Percentiles rank a stretch among this genome's conserved stretches.
phyloP scores from a whole-genome alignment of 2,329 filamentous ascomycete species.

The Pseudogymnoascus sp. region DNA sequence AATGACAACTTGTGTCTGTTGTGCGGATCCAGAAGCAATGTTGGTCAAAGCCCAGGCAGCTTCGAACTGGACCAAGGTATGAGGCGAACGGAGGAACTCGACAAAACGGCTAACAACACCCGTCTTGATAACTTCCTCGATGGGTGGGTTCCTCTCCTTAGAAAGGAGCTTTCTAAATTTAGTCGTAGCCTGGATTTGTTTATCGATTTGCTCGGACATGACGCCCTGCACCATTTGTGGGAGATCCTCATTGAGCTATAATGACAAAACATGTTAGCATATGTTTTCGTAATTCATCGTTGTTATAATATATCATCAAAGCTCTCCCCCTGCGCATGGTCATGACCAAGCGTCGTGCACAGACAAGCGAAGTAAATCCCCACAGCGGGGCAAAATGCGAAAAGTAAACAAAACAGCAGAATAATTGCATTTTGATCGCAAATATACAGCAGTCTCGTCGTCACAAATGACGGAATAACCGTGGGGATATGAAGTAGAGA shows the following conservation, averaged over 20 bases:
- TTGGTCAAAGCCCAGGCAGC: conserved; percentile 98
- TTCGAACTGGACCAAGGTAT: conserved; percentile 97
- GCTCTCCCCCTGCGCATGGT: background rate
- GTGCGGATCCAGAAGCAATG: conserved; percentile 93
- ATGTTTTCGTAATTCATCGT: conserved; percentile 2
- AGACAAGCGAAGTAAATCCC: conserved; percentile 8
- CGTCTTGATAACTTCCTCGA: conserved; percentile 98
- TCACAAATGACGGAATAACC: background rate
- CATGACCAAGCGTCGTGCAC: background rate
- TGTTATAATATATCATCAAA: conserved; percentile 9
- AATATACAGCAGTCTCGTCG: background rate
- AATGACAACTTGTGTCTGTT: conserved; percentile 97
- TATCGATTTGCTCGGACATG: conserved; percentile 97
- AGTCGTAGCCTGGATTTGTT: conserved; percentile 93
- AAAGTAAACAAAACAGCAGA: conserved; percentile 11
- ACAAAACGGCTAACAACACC: conserved; percentile 96
- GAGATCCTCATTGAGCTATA: conserved; percentile 90
- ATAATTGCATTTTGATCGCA: background rate
- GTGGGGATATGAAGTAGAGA: background rate
- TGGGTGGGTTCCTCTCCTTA: conserved; percentile 97
- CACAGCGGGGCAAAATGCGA: conserved; percentile 10
- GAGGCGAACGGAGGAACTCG: conserved; percentile 93
- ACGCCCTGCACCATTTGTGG: conserved; percentile 97
- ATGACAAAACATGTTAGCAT: conserved; percentile 14
- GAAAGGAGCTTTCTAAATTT: conserved; percentile 97